Evolutionary conservation across 1,284 basidiomycete species (phyloP), one percentile per base, ranked within the genome.

Genomic region (Stygiomarasmius scandens): DNA sequence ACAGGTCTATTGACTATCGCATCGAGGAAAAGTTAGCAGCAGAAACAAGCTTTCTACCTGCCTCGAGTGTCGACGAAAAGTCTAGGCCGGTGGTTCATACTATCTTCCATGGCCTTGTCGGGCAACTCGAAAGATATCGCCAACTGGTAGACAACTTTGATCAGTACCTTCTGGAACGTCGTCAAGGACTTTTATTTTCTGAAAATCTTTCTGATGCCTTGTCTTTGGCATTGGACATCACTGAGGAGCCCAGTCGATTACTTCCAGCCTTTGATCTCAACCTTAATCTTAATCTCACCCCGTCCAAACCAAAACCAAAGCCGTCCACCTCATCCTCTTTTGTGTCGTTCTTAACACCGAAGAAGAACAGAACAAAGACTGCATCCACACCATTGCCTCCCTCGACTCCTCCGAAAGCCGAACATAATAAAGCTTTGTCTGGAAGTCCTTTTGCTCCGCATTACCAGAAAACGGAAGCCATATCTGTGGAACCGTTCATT

Each of bases 131-230:
- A 65, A 81, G 83, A 44, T 95, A 95, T 70, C 85, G 93, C 16
- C 79, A 83, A 52, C 72, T 81, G 16, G 84, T 96, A 19, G 81
- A 88, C 14, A 78, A 89, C 49, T 98, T 99, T 70, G 95, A 98
- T 74, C 82, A 82, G 64, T 92, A 87, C 65, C 82, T 99, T 2
- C 72, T 85, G 1, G 95, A 98, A 72, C 85, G 96, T 25, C 81
- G 96, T 36, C 89, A 92, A 67, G 95, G 96, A 2, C 77, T 99
- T 19, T 76, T 97, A 23, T 97, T 96, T 71, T 91, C 91, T 1
- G 96, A 98, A 72, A 96, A 96, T 68, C 75, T 98, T 29, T 92
- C 89, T 19, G 96, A 98, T 66, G 96, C 95, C 1, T 78, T 98
- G 63, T 89, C 79, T 48, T 77, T 92, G 46, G 82, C 81, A 36